Conservation (phyloP, 257 asterid genomes). For the Mitragyna speciosa region DNA sequence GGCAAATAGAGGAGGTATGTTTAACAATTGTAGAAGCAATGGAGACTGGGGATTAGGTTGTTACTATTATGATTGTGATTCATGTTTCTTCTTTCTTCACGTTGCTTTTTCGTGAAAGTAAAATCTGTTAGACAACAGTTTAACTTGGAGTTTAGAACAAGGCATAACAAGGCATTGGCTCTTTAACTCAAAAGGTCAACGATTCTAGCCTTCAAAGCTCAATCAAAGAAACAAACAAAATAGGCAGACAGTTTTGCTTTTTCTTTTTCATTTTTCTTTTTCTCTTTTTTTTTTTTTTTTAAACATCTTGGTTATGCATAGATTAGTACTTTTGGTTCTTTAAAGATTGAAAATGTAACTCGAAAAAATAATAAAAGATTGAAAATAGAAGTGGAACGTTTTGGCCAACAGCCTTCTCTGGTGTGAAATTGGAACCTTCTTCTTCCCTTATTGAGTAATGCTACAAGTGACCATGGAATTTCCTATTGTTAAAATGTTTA, state of each 20-base stretch:
- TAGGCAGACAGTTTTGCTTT: neutral
- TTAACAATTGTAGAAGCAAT: neutral
- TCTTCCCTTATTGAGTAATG: neutral
- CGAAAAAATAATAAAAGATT: too few relatives aligned
- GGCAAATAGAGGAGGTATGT: neutral
- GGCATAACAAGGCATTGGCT: neutral
- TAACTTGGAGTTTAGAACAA: slow-evolving; percentile 8
- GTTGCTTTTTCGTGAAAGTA: neutral
- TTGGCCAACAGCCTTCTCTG: neutral
- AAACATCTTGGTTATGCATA: neutral
- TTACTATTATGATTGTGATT: neutral
- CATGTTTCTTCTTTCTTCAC: neutral
- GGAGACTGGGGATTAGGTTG: neutral
- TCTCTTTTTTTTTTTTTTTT: neutral
- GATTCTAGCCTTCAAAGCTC: neutral
- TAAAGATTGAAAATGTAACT: neutral
- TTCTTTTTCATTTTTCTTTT: neutral
- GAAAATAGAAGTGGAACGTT: neutral
- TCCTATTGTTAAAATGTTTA: too few relatives aligned
- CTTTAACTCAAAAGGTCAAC: neutral
- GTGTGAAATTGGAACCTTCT: neutral
- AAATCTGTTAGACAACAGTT: neutral
- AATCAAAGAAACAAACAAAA: neutral
- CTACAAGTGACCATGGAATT: too few relatives aligned
- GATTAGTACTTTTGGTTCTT: neutral